Evolutionary conservation across 495 filamentous ascomycete species (phyloP), one percentile per base, ranked within the genome.

Genomic region (Tuber aestivum): DNA sequence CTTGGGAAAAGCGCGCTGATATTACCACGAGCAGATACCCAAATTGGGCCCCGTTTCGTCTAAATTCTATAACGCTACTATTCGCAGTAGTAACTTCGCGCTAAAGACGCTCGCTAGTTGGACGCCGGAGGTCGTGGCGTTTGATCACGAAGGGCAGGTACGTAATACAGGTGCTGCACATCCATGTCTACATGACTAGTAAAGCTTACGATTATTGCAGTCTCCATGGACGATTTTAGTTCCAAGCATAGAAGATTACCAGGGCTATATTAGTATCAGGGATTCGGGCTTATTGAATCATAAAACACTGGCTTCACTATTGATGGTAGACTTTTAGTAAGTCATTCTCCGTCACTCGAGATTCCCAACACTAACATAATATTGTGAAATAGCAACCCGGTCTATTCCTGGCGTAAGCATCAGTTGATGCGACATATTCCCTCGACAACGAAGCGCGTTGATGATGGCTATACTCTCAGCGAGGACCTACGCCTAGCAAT

Each of bases 291-390:
- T 75, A 40, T 56, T 75, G 21, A 18, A 23, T 44, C 45, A 40
- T 10, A 56, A 61, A 35, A 41, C 70, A 38, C 45, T 75, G n/a
- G 23, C 71, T 16, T 56, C 74, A 45, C 42, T 75, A 70, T 70
- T 75, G 14, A 75, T 75, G 74, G 44, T 75, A 7, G 74, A 75
- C 69, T 75, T 75, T 56, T 41, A 37, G 74, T 75, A 65, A 14
- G 69, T 75, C 65, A 71, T 35, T 27, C 45, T 9, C 14, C 41
- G 21, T 37, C 41, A 23, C 61, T 45, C 69, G 21, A 45, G 44
- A 74, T 48, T 27, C 35, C 27, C 40, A 35, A 41, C 37, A 50
- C 14, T 40, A 16, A 32, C 20, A 45, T 4, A 27, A 12, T 2
- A 14, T 16, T 1, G 10, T 61, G n/a, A 32, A 32, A 27, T 72